Evolutionary conservation across 371 early-diverging fungal species (phyloP), one percentile per base, ranked within the genome.

Genomic region (Mortierella sp.): DNA sequence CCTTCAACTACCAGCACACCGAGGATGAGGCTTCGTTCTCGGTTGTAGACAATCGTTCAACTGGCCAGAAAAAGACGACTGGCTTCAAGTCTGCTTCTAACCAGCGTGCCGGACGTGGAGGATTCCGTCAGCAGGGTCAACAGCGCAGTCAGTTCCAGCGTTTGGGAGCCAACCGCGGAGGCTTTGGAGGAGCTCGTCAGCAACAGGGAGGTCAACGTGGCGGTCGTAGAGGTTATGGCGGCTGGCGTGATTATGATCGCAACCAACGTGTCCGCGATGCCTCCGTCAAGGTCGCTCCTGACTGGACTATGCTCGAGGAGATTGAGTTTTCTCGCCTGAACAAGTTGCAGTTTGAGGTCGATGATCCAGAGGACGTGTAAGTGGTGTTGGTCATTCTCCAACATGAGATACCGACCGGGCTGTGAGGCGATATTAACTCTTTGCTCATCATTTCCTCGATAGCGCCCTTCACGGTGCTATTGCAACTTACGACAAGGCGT

Each of bases 1-100:
- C 94, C 5, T 98, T 98, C 78, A 90, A 90, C 54, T 97, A 95
- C 87, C 90, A 89, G 64, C 94, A 93, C 61, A 94, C 87, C 42
- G 95, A 95, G 68, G 98, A 98, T 67, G 98, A 97, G 74, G 91
- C 94, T 39, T 90, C 95, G 21, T 98, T 98, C 90, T 94, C 96
- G 34, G 92, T 97, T 50, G 98, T 98, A 26, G 97, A 96, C 70
- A 94, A 94, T 79, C 87, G 92, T 62, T 86, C 93, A 6, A 76
- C 89, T 39, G 85, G 85, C 49, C 84, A 86, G 61, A 90, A 90
- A 86, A 90, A 90, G 76, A 74, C 82, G 14, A 85, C 88, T 48
- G 86, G 88, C 54, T 78, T 86, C 64, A 87, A 89, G 81, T 83
- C 87, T 2, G 58, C 78, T 21, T 45, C 81, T 47, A 78, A 72